Base-by-base conservation (phyloP, 805 yeast species). In the Hemisphaericaspora nanyangensis region DNA sequence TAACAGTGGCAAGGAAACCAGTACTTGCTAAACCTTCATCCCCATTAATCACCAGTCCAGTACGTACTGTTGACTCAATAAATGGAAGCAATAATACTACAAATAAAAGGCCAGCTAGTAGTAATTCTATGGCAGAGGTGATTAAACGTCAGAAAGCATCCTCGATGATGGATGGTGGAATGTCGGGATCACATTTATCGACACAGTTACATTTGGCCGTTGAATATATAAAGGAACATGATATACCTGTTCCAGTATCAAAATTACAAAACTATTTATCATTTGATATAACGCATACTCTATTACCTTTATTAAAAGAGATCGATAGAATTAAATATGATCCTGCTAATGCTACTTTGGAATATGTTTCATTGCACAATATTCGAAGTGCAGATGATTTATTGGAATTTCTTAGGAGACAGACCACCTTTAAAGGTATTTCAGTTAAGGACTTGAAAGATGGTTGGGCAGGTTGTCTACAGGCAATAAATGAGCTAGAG, bases 381-480 rank as follows among this genome's bases (percentile, higher is more conserved):
- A 90, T 93, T 43, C 81, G 85, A 52, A 77, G 85, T 4, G 84
- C 83, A 2, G 85, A 80, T 40, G 96, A 87, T 47, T 68, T 93
- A 45, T 58, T 93, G 41, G 72, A 78, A 41, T 83, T 81, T 50
- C 71, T 93, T 45, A 74, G 89, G 50, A 70, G 79, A 17, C 96
- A 89, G 63, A 80, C 85, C 2, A 86, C 96, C 1, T 90, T 87
- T 60, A 85, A 82, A 56, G 98, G 99, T 2, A 74, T 83, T 2
- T 69, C 89, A 0, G 96, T 91, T 20, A 86, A 84, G 50, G 88
- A 83, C 48, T 61, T 80, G 35, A 80, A 80, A 52, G 96, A 88
- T 54, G 99, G 99, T 17, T 93, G 99, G 99, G 77, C 85, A 37
- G 91, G 89, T 12, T 91, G 96, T 58, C 61, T 83, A 28, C 80